Evolutionary conservation across 164 flowering plant genomes (phyloP), one percentile per base, ranked within the genome.

Genomic region (Stephania cephalantha): DNA sequence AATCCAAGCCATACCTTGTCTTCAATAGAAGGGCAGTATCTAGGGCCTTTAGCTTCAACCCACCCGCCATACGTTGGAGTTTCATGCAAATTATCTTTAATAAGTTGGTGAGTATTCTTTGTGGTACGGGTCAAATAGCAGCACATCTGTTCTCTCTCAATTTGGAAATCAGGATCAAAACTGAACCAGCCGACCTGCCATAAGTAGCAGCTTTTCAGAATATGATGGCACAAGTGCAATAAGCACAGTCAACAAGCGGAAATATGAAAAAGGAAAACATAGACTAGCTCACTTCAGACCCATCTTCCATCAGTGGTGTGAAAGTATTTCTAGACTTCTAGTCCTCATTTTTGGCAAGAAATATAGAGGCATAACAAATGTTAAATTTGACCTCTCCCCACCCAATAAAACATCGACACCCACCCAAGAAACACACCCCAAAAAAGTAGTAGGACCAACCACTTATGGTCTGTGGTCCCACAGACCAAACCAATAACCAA

Each of bases 21-120:
- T 86, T 95, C 99, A 83, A 95, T 95, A 64, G 98, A 91, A 75
- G 99, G 98, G 84, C 99, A 95, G 83, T 95, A 95, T 84, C 99
- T 87, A 75, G 99, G 99, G 8, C 99, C 99, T 80, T 90, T 95
- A 9, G 99, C 90, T 81, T 95, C 97, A 66, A 95, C 96, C 98
- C 99, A 95, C 64, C 99, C 99, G 50, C 99, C 98, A 87, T 95
- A 95, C 18, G 99, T 95, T 31, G 99, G 99, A 78, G 99, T 95
- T 81, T 95, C 98, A 85, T 91, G 98, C 86, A 95, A 85, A 81
- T 95, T 93, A 1, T 95, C 99, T 82, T 79, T 88, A 73, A 95
- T 93, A 76, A 95, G 80, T 79, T 86, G 86, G 78, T 95, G 99
- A 9, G 98, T 95, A 25, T 29, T 77, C 82, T 85, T 84, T 72